These are phyloP conservation scores for Ceriops tagal DNA, from an alignment of 345 rosid genomes.

Conservation along the genomic window DNA sequence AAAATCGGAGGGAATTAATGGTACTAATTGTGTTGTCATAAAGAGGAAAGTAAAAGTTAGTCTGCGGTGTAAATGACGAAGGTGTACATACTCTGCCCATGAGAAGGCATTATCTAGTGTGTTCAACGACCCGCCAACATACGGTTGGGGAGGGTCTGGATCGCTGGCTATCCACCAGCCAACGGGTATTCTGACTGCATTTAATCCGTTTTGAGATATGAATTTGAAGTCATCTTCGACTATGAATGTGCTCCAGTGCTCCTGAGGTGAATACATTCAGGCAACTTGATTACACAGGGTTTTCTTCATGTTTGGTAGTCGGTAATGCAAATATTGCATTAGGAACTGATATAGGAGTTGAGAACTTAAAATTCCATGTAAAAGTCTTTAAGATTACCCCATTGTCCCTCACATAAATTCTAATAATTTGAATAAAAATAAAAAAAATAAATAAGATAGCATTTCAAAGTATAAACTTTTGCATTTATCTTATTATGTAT, in stretches of 20 bases:
- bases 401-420: no score
- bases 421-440: no score
- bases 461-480: no score
- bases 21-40: neutral
- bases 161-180: constrained; percentile 74
- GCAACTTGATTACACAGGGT: neutral
- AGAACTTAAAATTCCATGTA: no score
- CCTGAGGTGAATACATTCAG: constrained; percentile 25
- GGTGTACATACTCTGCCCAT: constrained; percentile 47
- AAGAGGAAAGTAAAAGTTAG: neutral
- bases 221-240: constrained; percentile 58
- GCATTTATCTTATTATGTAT: accelerated
- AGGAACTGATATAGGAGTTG: no score
- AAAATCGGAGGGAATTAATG: neutral
- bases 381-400: no score
- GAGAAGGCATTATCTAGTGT: constrained; percentile 56
- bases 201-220: constrained; percentile 45
- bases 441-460: no score
- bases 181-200: constrained; percentile 58
- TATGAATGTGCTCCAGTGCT: constrained; percentile 57
- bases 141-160: constrained; percentile 50
- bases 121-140: constrained; percentile 52
- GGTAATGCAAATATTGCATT: no score
- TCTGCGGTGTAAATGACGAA: neutral
- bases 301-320: neutral